phyloP scores from a whole-genome alignment of 2,329 filamentous ascomycete genomes.

The Fusarium pseudonygamai region DNA sequence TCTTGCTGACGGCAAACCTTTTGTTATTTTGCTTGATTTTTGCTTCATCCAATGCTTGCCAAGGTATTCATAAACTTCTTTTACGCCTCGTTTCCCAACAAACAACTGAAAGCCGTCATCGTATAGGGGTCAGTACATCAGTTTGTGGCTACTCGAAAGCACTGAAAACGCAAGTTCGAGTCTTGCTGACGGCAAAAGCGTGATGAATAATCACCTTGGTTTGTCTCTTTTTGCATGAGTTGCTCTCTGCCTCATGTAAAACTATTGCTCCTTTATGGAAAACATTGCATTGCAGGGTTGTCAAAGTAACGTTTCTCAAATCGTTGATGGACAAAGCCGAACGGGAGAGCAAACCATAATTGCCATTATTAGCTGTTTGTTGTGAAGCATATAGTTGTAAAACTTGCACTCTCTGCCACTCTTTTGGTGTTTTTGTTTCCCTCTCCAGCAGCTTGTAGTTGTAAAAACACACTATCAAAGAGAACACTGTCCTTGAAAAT shows the following conservation, averaged over 20 bases:
- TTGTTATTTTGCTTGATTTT: background rate
- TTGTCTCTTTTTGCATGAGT: background rate
- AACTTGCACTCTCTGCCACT: background rate
- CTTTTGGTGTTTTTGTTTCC: background rate
- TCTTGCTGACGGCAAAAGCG: conserved; percentile 21
- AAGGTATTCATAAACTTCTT: background rate
- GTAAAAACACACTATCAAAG: background rate
- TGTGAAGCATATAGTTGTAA: background rate
- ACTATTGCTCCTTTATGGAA: background rate
- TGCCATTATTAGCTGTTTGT: background rate
- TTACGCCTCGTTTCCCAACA: background rate
- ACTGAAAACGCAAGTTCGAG: conserved; percentile 30
- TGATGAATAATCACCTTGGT: background rate
- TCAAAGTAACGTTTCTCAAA: background rate
- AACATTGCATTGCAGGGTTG: background rate
- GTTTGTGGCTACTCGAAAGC: conserved; percentile 22
- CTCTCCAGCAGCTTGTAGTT: background rate
- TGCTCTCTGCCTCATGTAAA: background rate
- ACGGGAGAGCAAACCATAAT: background rate
- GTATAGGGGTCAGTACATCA: conserved; percentile 30
- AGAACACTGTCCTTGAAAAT: background rate
- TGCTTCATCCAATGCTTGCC: background rate
- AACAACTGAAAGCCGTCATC: conserved; percentile 8
- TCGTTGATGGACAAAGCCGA: background rate
- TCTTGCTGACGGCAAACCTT: conserved; percentile 38